Evolutionary conservation across 805 yeast species (phyloP).

Genomic region (Yamadazyma scolyti): DNA sequence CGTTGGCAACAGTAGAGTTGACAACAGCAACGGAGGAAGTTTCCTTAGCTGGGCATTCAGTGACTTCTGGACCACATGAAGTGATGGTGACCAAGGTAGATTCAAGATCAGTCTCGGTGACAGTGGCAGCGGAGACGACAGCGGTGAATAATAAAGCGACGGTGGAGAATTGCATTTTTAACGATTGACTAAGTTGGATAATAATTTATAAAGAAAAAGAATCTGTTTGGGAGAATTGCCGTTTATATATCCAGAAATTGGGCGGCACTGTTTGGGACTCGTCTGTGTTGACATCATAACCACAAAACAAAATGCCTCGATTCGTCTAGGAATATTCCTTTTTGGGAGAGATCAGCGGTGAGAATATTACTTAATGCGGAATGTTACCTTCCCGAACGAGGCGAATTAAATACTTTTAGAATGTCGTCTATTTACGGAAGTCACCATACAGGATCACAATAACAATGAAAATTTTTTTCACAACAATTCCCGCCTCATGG

Average conservation of each 20-base stretch:
- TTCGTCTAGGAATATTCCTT: not conserved
- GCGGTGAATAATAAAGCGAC: conserved; percentile 16
- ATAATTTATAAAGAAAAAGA: conserved; percentile 17
- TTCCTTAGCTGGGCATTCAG: conserved; percentile 42
- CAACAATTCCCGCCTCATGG: too few species aligned
- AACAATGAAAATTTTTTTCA: too few species aligned
- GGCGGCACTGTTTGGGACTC: too few species aligned
- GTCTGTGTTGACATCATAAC: too few species aligned
- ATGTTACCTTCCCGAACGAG: not conserved
- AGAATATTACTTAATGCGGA: not conserved
- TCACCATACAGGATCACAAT: too few species aligned
- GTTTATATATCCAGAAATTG: too few species aligned
- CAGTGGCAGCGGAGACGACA: conserved; percentile 17
- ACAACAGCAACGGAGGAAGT: conserved; percentile 15
- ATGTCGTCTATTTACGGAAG: too few species aligned
- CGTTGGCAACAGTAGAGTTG: conserved; percentile 24
- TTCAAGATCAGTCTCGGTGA: conserved; percentile 30
- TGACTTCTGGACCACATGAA: conserved; percentile 42
- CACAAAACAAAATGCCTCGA: conserved; percentile 2
- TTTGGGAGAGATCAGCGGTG: not conserved
- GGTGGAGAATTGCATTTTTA: conserved; percentile 35
- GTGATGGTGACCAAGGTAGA: conserved; percentile 46
- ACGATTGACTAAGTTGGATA: conserved; percentile 35
- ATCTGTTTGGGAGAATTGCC: too few species aligned
- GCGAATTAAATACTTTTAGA: too few species aligned